Conservation (phyloP, 306 rosid genomes). For the Glycine tomentella region DNA sequence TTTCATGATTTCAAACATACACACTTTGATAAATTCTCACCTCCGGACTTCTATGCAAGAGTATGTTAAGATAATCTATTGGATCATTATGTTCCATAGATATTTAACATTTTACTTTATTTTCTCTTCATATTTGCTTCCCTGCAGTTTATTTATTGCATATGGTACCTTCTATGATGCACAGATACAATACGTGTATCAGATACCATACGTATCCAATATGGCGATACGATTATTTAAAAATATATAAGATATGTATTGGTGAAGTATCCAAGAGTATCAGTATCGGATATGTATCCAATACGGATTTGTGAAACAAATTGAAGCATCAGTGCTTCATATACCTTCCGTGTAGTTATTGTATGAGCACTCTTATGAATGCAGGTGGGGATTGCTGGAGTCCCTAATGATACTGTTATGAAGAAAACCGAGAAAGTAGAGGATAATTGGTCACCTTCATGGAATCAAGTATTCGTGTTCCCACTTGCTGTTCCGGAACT, state of each 20-base stretch:
- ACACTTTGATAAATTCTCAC: conserved; percentile 90
- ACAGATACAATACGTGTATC: no score
- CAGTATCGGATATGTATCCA: no score
- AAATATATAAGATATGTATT: no score
- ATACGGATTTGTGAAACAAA: no score
- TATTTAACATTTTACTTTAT: background rate
- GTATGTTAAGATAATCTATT: conserved; percentile 57
- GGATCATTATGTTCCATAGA: conserved; percentile 23
- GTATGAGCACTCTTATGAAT: background rate
- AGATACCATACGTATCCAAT: no score
- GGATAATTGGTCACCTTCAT: conserved; percentile 86
- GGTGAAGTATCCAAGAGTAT: no score
- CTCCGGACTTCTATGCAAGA: conserved; percentile 96
- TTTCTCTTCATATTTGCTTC: conserved; percentile 12
- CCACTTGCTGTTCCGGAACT: conserved; percentile 80
- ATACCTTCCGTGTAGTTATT: no score
- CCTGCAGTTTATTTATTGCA: no score
- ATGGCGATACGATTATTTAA: no score
- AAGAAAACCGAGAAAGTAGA: conserved; percentile 74
- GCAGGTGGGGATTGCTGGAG: conserved; percentile 65
- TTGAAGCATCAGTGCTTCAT: no score
- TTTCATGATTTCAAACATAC: conserved; percentile 75
- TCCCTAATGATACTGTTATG: conserved; percentile 71
- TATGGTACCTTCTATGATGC: no score
- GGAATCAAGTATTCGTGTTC: conserved; percentile 82